These are phyloP conservation scores for Fusarium pseudocircinatum DNA, from an alignment of 2,329 filamentous ascomycete species.

Conservation along the genomic window DNA sequence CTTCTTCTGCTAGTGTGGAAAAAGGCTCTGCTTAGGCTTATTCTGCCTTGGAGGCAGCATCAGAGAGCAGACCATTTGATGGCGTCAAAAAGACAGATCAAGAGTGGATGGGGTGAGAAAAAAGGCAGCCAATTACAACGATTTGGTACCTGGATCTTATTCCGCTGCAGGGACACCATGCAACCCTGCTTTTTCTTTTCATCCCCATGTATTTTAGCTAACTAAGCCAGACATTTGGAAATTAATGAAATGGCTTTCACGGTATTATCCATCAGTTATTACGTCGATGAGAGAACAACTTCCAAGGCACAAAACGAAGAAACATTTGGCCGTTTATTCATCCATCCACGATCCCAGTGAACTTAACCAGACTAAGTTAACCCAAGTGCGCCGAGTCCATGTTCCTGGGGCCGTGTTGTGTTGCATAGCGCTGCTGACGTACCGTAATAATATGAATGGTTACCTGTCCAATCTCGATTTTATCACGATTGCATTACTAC, in stretches of 20 bases:
- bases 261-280: constrained; percentile 17
- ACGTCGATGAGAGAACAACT: constrained; percentile 10
- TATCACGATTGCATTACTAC: neutral
- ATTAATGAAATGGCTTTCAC: constrained; percentile 19
- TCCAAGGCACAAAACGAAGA: constrained; percentile 28
- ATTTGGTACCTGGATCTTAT: constrained; percentile 30
- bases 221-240: constrained; percentile 10
- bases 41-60: constrained; percentile 17
- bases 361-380: neutral
- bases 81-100: constrained; percentile 26
- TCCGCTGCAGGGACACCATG: constrained; percentile 31
- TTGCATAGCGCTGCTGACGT: constrained; percentile 26
- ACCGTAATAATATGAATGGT: constrained; percentile 14
- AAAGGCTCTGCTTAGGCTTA: constrained; percentile 22
- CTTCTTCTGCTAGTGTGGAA: constrained; percentile 12
- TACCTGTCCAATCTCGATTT: constrained; percentile 29
- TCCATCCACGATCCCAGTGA: constrained; percentile 15
- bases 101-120: constrained; percentile 1
- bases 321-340: constrained; percentile 1
- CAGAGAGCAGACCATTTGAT: constrained; percentile 15
- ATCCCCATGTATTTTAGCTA: constrained; percentile 5
- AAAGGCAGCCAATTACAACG: constrained; percentile 14
- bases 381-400: constrained; percentile 2
- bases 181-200: constrained; percentile 24
- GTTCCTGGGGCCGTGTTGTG: constrained; percentile 13